phyloP scores from a whole-genome alignment of 2,329 filamentous ascomycete species.

The Colletotrichum plurivorum region DNA sequence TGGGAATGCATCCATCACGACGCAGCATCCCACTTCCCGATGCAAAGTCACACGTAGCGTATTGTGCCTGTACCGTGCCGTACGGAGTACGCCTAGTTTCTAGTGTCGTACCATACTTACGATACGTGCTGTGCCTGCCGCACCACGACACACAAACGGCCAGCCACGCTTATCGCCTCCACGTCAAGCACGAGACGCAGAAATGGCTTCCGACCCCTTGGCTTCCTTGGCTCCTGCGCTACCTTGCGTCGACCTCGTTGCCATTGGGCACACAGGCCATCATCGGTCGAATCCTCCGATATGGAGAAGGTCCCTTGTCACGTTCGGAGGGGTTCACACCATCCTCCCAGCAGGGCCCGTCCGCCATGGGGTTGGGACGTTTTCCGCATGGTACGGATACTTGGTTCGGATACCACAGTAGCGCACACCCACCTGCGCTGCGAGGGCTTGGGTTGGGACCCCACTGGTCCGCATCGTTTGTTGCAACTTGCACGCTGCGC shows the following conservation, averaged over 20 bases:
- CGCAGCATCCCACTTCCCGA: slow-evolving; percentile 34
- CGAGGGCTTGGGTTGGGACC: not conserved
- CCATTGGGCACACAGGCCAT: slow-evolving; percentile 23
- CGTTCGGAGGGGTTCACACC: slow-evolving; percentile 19
- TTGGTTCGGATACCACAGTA: slow-evolving; percentile 9
- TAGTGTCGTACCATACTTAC: too few species aligned
- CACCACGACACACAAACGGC: slow-evolving; percentile 16
- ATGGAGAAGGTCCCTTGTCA: slow-evolving; percentile 26
- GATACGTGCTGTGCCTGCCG: not conserved
- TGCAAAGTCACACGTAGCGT: not conserved
- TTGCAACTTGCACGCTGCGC: not conserved
- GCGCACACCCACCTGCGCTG: not conserved
- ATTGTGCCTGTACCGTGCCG: too few species aligned
- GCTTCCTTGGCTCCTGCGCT: slow-evolving; percentile 19
- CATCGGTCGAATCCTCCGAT: slow-evolving; percentile 26
- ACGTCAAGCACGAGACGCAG: slow-evolving; percentile 14
- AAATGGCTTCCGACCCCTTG: slow-evolving; percentile 18
- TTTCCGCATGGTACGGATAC: slow-evolving; percentile 31
- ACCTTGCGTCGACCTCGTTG: not conserved
- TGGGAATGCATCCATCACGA: slow-evolving; percentile 28
- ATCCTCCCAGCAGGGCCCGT: slow-evolving; percentile 18
- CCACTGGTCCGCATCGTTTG: slow-evolving; percentile 14
- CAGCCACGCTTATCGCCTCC: slow-evolving; percentile 21
- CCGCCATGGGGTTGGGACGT: slow-evolving; percentile 33
- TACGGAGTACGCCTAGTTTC: too few species aligned